phyloP scores from a whole-genome alignment of 139 green algal genomes.

The Haematococcus lacustris region DNA sequence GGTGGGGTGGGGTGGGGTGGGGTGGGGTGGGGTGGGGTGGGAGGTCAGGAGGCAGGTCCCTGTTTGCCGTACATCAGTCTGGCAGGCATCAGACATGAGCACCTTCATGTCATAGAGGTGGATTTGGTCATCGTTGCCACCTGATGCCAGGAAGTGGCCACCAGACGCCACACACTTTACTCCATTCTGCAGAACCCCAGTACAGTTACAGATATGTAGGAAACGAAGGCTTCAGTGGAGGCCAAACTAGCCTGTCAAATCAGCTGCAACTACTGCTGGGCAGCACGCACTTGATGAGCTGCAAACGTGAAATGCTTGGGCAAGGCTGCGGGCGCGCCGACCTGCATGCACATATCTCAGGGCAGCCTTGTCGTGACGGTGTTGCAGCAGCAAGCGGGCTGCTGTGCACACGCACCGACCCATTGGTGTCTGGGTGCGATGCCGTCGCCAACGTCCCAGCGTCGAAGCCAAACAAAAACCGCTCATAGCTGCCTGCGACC shows the following conservation, averaged over 20 bases:
- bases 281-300: conserved; percentile 45
- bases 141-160: conserved; percentile 54
- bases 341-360: too few species aligned
- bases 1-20: too few species aligned
- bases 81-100: too few species aligned
- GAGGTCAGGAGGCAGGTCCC: too few species aligned
- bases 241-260: neutral
- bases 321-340: neutral
- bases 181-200: conserved; percentile 15
- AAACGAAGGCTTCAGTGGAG: neutral
- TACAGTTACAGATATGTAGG: neutral
- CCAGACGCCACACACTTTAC: conserved; percentile 68
- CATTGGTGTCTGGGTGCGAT: neutral
- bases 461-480: conserved; percentile 71
- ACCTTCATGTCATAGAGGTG: conserved; percentile 74
- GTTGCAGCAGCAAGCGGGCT: neutral
- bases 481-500: conserved; percentile 69
- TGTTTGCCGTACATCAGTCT: too few species aligned
- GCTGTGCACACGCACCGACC: neutral
- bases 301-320: conserved; percentile 46
- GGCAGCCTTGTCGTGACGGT: neutral
- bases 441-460: neutral
- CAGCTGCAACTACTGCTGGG: neutral
- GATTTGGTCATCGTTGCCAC: conserved; percentile 71
- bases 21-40: too few species aligned